These are phyloP conservation scores for Fusarium nanum DNA, from an alignment of 2,329 filamentous ascomycete species.

Conservation along the genomic window DNA sequence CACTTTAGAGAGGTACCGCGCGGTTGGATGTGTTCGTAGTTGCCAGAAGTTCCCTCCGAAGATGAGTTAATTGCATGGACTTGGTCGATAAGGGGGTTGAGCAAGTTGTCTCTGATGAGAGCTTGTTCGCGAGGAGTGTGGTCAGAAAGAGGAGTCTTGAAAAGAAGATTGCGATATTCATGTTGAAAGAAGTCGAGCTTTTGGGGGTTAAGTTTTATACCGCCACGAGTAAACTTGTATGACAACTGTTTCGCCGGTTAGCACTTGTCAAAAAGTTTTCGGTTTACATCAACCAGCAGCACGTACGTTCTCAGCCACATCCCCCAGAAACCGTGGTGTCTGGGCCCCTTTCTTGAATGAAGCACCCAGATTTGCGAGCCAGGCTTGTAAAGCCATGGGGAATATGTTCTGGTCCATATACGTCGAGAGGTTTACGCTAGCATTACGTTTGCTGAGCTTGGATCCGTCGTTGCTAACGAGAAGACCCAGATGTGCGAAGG, in stretches of 20 bases:
- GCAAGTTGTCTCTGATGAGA: constrained; percentile 33
- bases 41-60: not conserved
- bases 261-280: not conserved
- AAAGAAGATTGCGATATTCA: constrained; percentile 63
- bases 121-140: constrained; percentile 39
- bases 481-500: constrained; percentile 84
- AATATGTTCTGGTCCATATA: constrained; percentile 62
- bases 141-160: constrained; percentile 42
- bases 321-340: constrained; percentile 64
- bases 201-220: constrained; percentile 82
- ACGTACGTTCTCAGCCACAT: constrained; percentile 75
- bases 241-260: constrained; percentile 69
- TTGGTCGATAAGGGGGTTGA: constrained; percentile 44
- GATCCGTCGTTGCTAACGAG: constrained; percentile 75
- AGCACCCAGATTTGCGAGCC: constrained; percentile 76
- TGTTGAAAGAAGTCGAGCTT: constrained; percentile 87
- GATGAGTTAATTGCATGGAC: constrained; percentile 42
- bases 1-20: constrained; percentile 41
- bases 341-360: constrained; percentile 46
- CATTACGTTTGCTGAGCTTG: constrained; percentile 88
- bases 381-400: constrained; percentile 74
- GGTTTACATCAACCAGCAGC: not conserved
- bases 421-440: constrained; percentile 60
- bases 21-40: constrained; percentile 31
- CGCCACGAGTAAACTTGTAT: constrained; percentile 90